These are phyloP conservation scores for Pelargonium cotyledonis DNA, from an alignment of 441 rosid genomes.

Conservation along the genomic window DNA sequence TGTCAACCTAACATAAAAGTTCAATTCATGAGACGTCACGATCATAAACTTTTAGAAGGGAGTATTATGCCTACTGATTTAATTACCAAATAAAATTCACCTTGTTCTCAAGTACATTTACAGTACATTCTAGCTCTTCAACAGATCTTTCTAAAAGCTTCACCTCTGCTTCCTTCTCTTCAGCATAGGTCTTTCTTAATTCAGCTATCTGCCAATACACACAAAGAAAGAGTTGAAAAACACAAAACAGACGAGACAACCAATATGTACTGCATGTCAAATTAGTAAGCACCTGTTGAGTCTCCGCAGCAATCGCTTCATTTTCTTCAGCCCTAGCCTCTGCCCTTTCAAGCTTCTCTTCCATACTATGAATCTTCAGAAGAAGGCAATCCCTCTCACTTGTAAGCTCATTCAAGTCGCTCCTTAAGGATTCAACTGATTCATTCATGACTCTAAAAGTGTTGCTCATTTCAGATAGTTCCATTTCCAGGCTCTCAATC, in stretches of 20 bases:
- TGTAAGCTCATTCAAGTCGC: constrained; percentile 40
- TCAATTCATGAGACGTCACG: constrained; percentile 24
- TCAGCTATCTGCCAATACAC: constrained; percentile 56
- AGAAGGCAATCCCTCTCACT: constrained; percentile 62
- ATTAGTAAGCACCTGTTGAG: constrained; percentile 53
- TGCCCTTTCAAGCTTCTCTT: constrained; percentile 51
- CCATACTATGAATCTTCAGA: constrained; percentile 49
- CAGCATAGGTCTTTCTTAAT: constrained; percentile 62
- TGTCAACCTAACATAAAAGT: constrained; percentile 55
- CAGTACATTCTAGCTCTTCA: constrained; percentile 82
- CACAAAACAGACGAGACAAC: constrained; percentile 13
- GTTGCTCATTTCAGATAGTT: constrained; percentile 54
- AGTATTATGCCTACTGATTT: constrained; percentile 11
- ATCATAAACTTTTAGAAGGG: neutral
- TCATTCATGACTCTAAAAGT: constrained; percentile 59
- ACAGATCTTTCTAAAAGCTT: constrained; percentile 85
- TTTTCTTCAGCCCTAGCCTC: constrained; percentile 44
- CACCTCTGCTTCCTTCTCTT: constrained; percentile 87
- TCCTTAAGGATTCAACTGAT: constrained; percentile 48
- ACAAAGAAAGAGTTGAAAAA: constrained; percentile 18
- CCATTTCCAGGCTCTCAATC: constrained; percentile 69
- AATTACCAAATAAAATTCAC: constrained; percentile 34
- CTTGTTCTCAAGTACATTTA: constrained; percentile 81
- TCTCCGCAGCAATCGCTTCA: constrained; percentile 63
- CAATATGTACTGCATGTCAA: constrained; percentile 6